Conservation (phyloP, 805 yeast species). For the Candida railenensis region DNA sequence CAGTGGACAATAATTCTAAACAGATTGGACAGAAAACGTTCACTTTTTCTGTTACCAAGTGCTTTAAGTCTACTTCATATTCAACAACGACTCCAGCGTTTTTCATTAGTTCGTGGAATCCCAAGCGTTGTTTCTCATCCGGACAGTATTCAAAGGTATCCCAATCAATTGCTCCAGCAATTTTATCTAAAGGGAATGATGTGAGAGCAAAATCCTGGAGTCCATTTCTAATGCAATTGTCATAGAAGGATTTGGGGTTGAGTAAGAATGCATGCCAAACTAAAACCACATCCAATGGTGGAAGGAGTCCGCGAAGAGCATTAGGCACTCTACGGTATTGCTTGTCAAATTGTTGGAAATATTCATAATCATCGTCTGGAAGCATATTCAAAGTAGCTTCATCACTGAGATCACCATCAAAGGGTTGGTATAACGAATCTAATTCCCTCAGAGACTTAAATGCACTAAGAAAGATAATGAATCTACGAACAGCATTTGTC, state of each 20-base stretch:
- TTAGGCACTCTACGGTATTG: neutral
- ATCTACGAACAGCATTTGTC: conserved; percentile 21
- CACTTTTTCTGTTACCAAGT: conserved; percentile 8
- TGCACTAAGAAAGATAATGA: conserved; percentile 19
- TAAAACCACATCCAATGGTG: conserved; percentile 22
- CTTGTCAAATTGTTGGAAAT: neutral
- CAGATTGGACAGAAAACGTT: conserved; percentile 16
- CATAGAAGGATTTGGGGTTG: conserved; percentile 16
- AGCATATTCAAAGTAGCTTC: neutral
- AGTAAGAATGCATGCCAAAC: conserved; percentile 23
- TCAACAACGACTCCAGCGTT: neutral
- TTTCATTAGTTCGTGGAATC: neutral
- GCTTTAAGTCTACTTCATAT: conserved; percentile 1
- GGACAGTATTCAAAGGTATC: conserved; percentile 8
- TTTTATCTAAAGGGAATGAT: conserved; percentile 11
- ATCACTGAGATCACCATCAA: neutral
- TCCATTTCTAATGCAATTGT: conserved; percentile 10
- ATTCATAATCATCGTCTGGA: neutral
- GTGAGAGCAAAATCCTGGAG: conserved; percentile 9
- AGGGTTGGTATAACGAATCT: neutral
- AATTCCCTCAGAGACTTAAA: conserved; percentile 1
- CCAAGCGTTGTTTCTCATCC: neutral
- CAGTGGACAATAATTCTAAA: conserved; percentile 2
- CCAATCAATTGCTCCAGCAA: conserved; percentile 8
- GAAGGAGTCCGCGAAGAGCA: conserved; percentile 5